Conservation (phyloP, 805 yeast genomes). For the Ogataea wickerhamii region DNA sequence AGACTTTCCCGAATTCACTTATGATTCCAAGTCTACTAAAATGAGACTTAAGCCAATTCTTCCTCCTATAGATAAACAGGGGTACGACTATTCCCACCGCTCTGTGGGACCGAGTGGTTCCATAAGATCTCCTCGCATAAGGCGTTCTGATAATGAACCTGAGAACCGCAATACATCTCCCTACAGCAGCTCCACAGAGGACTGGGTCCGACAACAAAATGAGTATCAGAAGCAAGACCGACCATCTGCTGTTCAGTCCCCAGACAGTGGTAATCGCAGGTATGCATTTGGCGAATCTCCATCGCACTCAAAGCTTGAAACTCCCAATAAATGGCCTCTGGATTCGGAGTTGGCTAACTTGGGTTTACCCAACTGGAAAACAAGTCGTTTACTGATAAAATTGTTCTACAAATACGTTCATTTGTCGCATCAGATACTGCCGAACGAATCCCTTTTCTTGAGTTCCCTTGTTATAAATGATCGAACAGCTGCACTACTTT, state of each 20-base stretch:
- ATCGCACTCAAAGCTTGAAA: background rate
- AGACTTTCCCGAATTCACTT: conserved; percentile 3
- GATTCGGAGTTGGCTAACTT: conserved; percentile 29
- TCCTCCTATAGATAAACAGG: conserved; percentile 9
- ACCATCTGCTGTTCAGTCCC: background rate
- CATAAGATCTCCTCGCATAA: background rate
- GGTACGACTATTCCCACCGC: conserved; percentile 1
- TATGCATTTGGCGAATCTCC: background rate
- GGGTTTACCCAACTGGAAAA: conserved; percentile 37
- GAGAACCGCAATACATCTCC: conserved; percentile 2
- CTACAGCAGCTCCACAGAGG: conserved; percentile 18
- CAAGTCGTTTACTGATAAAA: conserved; percentile 34
- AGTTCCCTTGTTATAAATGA: conserved; percentile 29
- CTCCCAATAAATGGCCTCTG: conserved; percentile 3
- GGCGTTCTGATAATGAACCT: background rate
- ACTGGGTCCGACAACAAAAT: conserved; percentile 25
- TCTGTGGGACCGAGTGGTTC: background rate
- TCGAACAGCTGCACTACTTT: conserved; percentile 24
- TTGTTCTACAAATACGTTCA: conserved; percentile 41
- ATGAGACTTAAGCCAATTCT: conserved; percentile 4
- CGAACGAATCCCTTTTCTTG: conserved; percentile 33
- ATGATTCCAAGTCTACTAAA: conserved; percentile 4
- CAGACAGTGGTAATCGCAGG: background rate
- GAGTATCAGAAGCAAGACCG: conserved; percentile 7
- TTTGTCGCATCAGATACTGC: conserved; percentile 35